A percentile compares a stretch with the other conserved stretches of the same genome.
phyloP scores from a whole-genome alignment of 1,284 basidiomycete genomes.

The Trichosporon inkin region DNA sequence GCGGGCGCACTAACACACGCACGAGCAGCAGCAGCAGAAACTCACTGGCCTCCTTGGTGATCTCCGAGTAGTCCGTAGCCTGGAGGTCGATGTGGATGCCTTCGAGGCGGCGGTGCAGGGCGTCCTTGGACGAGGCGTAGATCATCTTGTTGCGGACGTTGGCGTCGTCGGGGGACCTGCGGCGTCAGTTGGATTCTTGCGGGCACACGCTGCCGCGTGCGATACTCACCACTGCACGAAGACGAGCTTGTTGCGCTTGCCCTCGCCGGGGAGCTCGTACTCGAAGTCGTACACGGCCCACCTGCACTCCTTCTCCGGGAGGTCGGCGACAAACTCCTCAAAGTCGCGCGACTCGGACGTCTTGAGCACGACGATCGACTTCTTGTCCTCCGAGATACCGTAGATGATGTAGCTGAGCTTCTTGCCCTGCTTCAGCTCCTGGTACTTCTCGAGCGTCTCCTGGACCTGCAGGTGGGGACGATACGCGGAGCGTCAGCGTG shows the following conservation, averaged over 20 bases:
- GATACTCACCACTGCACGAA: slow-evolving; percentile 75
- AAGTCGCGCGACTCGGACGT: slow-evolving; percentile 57
- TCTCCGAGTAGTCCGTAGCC: slow-evolving; percentile 75
- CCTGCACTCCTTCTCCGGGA: slow-evolving; percentile 73
- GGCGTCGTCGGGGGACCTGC: slow-evolving; percentile 81
- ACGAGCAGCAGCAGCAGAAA: slow-evolving; percentile 24
- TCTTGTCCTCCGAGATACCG: slow-evolving; percentile 62
- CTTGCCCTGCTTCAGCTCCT: slow-evolving; percentile 77
- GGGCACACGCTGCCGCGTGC: neutral
- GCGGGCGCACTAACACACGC: too few relatives aligned
- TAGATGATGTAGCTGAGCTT: slow-evolving; percentile 85
- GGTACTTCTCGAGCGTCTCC: slow-evolving; percentile 63
- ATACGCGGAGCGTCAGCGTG: neutral
- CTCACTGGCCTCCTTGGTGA: slow-evolving; percentile 71
- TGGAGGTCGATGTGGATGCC: slow-evolving; percentile 64
- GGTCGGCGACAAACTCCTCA: slow-evolving; percentile 69
- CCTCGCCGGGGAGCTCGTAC: slow-evolving; percentile 70
- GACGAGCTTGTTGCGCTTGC: slow-evolving; percentile 83
- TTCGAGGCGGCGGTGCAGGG: slow-evolving; percentile 64
- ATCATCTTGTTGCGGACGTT: slow-evolving; percentile 94
- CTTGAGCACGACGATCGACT: slow-evolving; percentile 73
- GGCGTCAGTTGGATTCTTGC: neutral
- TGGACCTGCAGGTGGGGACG: slow-evolving; percentile 29
- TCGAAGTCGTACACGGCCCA: slow-evolving; percentile 94
- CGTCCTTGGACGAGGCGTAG: slow-evolving; percentile 86